phyloP scores from a whole-genome alignment of 495 filamentous ascomycete genomes.

The Penicillium daleae region DNA sequence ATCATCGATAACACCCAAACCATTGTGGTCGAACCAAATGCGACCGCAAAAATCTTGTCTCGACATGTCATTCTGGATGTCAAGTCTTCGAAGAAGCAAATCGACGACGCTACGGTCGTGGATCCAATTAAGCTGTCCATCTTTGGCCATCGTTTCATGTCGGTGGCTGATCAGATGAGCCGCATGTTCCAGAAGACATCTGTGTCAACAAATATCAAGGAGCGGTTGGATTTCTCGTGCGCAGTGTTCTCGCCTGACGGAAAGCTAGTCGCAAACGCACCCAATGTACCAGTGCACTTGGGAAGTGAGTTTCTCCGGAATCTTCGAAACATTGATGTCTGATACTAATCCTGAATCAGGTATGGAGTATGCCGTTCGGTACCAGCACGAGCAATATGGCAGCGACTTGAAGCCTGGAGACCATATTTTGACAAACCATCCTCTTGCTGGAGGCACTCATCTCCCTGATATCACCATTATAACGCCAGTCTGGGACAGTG shows the following conservation, averaged over 20 bases:
- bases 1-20: conserved; percentile 96
- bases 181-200: conserved; percentile 93
- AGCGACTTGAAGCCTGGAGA: conserved; percentile 85
- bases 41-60: conserved; percentile 54
- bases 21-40: conserved; percentile 83
- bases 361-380: conserved; percentile 59
- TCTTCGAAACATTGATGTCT: conserved; percentile 87
- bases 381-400: conserved; percentile 83
- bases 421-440: conserved; percentile 91
- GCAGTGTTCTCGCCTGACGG: conserved; percentile 89
- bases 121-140: conserved; percentile 93
- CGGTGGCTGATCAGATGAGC: conserved; percentile 98
- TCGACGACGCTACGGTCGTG: conserved; percentile 53
- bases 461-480: conserved; percentile 88
- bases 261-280: conserved; percentile 91
- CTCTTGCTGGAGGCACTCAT: conserved; percentile 83
- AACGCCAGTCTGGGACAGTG: conserved; percentile 78
- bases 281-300: conserved; percentile 91
- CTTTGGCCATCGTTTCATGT: conserved; percentile 97
- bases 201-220: conserved; percentile 97
- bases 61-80: conserved; percentile 54
- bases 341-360: conserved; percentile 83
- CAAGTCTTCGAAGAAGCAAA: conserved; percentile 66
- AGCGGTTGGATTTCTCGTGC: conserved; percentile 94
- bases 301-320: conserved; percentile 93